A percentile compares a stretch with the other conserved stretches of the same genome.
These are phyloP conservation scores for Heritiera littoralis DNA, from an alignment of 345 rosid species.

Conservation along the genomic window DNA sequence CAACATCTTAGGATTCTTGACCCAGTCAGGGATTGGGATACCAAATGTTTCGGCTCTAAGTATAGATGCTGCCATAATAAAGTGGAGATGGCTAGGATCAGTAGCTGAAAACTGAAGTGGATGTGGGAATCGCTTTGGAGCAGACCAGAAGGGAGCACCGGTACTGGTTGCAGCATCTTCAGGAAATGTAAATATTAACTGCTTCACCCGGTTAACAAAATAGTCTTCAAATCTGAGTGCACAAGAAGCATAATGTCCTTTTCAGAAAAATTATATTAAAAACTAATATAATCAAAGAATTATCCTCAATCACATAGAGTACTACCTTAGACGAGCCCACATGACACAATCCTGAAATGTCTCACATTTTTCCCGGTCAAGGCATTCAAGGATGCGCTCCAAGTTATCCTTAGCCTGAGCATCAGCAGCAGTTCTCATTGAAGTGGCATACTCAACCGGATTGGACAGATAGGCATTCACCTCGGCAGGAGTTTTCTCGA, in stretches of 20 bases:
- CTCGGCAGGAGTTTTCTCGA: constrained; percentile 15
- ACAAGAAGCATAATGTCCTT: neutral
- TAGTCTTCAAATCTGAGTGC: constrained; percentile 7
- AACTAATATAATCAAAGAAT: neutral
- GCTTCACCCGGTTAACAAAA: constrained; percentile 17
- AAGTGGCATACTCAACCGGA: neutral
- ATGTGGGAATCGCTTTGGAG: constrained; percentile 14
- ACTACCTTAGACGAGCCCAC: constrained; percentile 17
- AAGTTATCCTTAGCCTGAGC: constrained; percentile 18
- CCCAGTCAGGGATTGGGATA: constrained; percentile 16
- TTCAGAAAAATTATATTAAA: neutral
- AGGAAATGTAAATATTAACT: constrained; percentile 15
- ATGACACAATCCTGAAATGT: constrained; percentile 9
- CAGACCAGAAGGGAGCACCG: constrained; percentile 16
- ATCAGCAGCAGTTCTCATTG: constrained; percentile 10
- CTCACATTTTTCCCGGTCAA: constrained; percentile 4
- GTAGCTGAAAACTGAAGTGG: constrained; percentile 13
- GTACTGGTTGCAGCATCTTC: constrained; percentile 21
- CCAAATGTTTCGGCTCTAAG: constrained; percentile 16
- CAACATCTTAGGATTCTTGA: constrained; percentile 11
- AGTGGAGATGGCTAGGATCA: constrained; percentile 11
- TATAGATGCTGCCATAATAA: constrained; percentile 1
- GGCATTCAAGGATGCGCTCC: constrained; percentile 15
- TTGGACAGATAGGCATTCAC: constrained; percentile 13
- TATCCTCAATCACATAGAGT: neutral